Evolutionary conservation across 108 stramenopile genomes (phyloP), one percentile per base, ranked within the genome.

Genomic region (Licmophora abbreviata): DNA sequence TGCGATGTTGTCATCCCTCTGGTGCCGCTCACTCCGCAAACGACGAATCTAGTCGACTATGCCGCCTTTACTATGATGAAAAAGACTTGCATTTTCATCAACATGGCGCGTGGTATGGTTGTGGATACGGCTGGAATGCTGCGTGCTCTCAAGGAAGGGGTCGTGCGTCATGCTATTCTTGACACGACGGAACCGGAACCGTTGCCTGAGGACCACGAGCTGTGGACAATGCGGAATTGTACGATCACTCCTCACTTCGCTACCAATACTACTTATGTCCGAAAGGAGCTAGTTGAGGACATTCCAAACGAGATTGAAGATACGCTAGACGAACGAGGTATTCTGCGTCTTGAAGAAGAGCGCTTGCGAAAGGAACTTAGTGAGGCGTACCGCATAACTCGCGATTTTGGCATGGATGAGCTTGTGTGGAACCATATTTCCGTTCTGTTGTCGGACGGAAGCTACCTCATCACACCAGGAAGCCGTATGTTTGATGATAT

Each of bases 401-500:
- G 53, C 35, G 54, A 81, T 56, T 77, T 63, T 48, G 69, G 61
- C 7, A 65, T 81, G 76, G 80, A 81, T 45, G 60, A 61, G 66
- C 66, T 81, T 17, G 80, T 81, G 5, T 81, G 80, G 80, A 81
- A 81, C 38, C 80, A 81, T 51, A 74, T 81, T 37, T 81, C 80
- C 7, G 80, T 60, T 8, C 57, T 58, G 1, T 58, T 70, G 38
- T 57, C 55, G 0, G 41, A 37, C 36, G 79, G 79, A 1, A 71
- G 59, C 29, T 54, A 41, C 24, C 51, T 81, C 18, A 77, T 81
- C 18, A 81, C 80, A 26, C 80, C 76, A 1, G 80, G 80, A 9
- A 46, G 66, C 1, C 49, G 38, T 21, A 66, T 74, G 73, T 81
- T 58, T 43, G 51, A 57, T 14, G 40, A 59, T 4, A 77, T 81